A percentile compares a stretch with the other conserved stretches of the same genome.
Evolutionary conservation across 345 rosid species (phyloP).

Genomic region (Bruguiera sexangula): DNA sequence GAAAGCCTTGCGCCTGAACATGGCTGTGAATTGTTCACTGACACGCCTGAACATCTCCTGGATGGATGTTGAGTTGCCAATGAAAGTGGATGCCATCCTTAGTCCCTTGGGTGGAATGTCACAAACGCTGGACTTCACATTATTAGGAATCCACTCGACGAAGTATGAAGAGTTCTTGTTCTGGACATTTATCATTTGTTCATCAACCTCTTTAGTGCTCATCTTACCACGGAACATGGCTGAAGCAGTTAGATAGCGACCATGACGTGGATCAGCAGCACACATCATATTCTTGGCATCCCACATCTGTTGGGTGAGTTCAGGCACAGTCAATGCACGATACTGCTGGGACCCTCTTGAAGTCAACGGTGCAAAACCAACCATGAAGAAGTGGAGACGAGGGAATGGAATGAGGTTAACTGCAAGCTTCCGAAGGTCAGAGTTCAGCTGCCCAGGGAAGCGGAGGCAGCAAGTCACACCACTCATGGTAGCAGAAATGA

Average conservation of each 20-base stretch:
- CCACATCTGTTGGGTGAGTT: slow-evolving; percentile 29
- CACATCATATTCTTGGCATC: slow-evolving; percentile 31
- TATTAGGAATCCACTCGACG: slow-evolving; percentile 30
- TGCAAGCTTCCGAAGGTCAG: slow-evolving; percentile 27
- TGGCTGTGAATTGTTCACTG: slow-evolving; percentile 25
- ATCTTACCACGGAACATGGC: slow-evolving; percentile 31
- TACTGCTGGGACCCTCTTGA: slow-evolving; percentile 29
- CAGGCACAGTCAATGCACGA: slow-evolving; percentile 27
- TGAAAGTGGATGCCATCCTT: slow-evolving; percentile 23
- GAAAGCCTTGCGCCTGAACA: slow-evolving; percentile 32
- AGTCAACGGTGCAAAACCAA: slow-evolving; percentile 27
- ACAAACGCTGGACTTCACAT: slow-evolving; percentile 25
- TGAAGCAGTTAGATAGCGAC: slow-evolving; percentile 27
- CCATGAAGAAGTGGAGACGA: slow-evolving; percentile 29
- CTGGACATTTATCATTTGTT: slow-evolving; percentile 29
- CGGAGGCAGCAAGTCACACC: slow-evolving; percentile 29
- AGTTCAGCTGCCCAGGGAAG: slow-evolving; percentile 28
- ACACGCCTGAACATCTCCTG: slow-evolving; percentile 32
- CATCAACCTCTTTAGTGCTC: slow-evolving; percentile 28
- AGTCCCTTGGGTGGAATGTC: slow-evolving; percentile 28
- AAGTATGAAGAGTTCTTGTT: slow-evolving; percentile 31
- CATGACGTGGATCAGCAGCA: slow-evolving; percentile 28
- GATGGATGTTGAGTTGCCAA: slow-evolving; percentile 25
- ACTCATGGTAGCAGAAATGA: slow-evolving; percentile 29
- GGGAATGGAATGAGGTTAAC: slow-evolving; percentile 30